Evolutionary conservation across 2,329 filamentous ascomycete species (phyloP).

Genomic region (Chrysosporium queenslandicum): DNA sequence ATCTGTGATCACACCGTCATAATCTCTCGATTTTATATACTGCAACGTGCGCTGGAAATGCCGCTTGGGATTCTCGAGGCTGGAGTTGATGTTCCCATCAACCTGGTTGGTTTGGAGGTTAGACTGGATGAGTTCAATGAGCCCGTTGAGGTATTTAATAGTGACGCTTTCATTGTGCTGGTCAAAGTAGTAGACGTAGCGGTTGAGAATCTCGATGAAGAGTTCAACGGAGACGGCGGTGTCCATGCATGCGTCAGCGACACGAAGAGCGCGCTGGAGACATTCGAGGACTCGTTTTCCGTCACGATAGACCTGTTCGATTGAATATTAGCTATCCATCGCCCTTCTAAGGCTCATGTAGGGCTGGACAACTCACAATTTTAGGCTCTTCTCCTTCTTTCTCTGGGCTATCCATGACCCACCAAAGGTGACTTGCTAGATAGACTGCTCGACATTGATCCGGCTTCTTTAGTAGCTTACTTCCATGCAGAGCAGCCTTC

Average conservation of each 20-base stretch:
- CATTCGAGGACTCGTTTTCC: conserved; percentile 96
- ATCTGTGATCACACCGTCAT: conserved; percentile 77
- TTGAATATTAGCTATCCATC: background rate
- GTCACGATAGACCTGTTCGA: conserved; percentile 69
- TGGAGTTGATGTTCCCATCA: conserved; percentile 51
- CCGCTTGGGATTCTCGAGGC: conserved; percentile 77
- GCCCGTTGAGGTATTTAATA: conserved; percentile 92
- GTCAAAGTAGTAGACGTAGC: conserved; percentile 99
- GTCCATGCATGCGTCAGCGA: conserved; percentile 98
- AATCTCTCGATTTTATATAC: conserved; percentile 83
- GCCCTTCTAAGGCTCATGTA: background rate
- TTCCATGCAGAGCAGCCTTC: conserved; percentile 91
- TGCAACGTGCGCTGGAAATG: conserved; percentile 94
- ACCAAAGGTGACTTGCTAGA: conserved; percentile 93
- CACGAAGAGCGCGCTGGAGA: conserved; percentile 83
- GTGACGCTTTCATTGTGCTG: conserved; percentile 98
- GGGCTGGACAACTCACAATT: conserved; percentile 48
- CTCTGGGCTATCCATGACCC: conserved; percentile 74
- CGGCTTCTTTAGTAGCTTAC: conserved; percentile 92
- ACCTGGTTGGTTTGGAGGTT: conserved; percentile 80
- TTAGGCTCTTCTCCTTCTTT: conserved; percentile 73
- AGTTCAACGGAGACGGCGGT: conserved; percentile 92
- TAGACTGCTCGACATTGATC: conserved; percentile 97
- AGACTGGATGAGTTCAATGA: conserved; percentile 96
- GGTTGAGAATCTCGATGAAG: conserved; percentile 95